Percentiles rank a stretch among this genome's conserved stretches.
These are phyloP conservation scores for Alloteropsis angusta DNA, from an alignment of 202 grass and related monocot genomes.

Conservation along the genomic window DNA sequence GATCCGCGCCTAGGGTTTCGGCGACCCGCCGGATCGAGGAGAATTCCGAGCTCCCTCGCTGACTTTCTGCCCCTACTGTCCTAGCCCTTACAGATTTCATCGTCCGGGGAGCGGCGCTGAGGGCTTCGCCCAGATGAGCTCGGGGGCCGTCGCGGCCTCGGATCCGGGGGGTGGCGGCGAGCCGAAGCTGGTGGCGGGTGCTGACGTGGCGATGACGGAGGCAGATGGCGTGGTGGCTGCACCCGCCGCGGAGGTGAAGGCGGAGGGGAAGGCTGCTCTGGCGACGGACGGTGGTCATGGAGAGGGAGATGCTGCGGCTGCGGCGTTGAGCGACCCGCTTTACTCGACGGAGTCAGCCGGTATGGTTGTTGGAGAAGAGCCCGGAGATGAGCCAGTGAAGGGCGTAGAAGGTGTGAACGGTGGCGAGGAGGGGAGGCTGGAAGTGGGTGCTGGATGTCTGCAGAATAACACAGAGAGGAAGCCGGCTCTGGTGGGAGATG, in stretches of 20 bases:
- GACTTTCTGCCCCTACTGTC: not conserved
- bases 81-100: constrained; percentile 10
- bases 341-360: constrained; percentile 19
- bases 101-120: not conserved
- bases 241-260: not conserved
- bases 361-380: constrained; percentile 20
- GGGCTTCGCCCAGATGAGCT: constrained; percentile 40
- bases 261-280: not conserved
- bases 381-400: not conserved
- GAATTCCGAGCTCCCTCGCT: constrained; percentile 29
- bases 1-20: constrained; percentile 43
- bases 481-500: not conserved
- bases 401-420: not conserved
- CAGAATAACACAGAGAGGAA: not conserved
- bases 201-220: constrained; percentile 29
- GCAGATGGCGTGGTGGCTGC: constrained; percentile 17
- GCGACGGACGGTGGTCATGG: not conserved
- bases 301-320: not conserved
- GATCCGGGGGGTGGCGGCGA: constrained; percentile 36
- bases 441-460: not conserved
- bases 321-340: constrained; percentile 1
- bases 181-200: constrained; percentile 16
- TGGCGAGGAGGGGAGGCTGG: constrained; percentile 9
- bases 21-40: constrained; percentile 29
- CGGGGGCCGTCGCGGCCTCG: constrained; percentile 37